phyloP scores from a whole-genome alignment of 2,329 filamentous ascomycete species.

The Aspergillus fijiensis region DNA sequence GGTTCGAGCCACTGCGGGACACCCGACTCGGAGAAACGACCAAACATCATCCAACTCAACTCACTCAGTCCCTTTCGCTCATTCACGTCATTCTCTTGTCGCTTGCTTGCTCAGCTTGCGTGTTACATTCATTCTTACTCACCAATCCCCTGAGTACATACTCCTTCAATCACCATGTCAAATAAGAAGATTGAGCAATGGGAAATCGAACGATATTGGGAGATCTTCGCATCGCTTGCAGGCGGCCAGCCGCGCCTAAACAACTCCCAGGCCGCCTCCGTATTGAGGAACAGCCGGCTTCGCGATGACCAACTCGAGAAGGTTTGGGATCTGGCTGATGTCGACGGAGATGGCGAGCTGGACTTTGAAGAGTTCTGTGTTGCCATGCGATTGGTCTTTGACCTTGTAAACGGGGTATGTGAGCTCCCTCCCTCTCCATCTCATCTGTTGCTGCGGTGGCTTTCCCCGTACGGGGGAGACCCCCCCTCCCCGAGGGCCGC shows the following conservation, averaged over 20 bases:
- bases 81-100: neutral
- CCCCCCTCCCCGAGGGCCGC: neutral
- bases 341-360: slow-evolving; percentile 94
- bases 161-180: slow-evolving; percentile 31
- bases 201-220: slow-evolving; percentile 77
- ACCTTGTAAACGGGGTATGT: slow-evolving; percentile 87
- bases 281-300: slow-evolving; percentile 71
- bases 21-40: slow-evolving; percentile 18
- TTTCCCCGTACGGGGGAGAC: neutral
- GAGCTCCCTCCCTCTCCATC: slow-evolving; percentile 6
- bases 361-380: slow-evolving; percentile 99
- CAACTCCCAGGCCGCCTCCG: slow-evolving; percentile 67
- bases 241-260: slow-evolving; percentile 65
- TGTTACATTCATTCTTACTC: slow-evolving; percentile 14
- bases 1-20: slow-evolving; percentile 18
- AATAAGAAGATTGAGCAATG: slow-evolving; percentile 64
- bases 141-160: slow-evolving; percentile 10
- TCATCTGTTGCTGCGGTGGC: neutral
- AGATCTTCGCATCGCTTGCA: slow-evolving; percentile 70
- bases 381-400: slow-evolving; percentile 96
- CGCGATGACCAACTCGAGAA: slow-evolving; percentile 85
- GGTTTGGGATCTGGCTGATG: slow-evolving; percentile 95
- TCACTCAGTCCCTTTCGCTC: neutral
- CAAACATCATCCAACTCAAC: slow-evolving; percentile 9
- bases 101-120: neutral